Evolutionary conservation across 202 grass and related monocot species (phyloP).

Genomic region (Carex sylvatica): DNA sequence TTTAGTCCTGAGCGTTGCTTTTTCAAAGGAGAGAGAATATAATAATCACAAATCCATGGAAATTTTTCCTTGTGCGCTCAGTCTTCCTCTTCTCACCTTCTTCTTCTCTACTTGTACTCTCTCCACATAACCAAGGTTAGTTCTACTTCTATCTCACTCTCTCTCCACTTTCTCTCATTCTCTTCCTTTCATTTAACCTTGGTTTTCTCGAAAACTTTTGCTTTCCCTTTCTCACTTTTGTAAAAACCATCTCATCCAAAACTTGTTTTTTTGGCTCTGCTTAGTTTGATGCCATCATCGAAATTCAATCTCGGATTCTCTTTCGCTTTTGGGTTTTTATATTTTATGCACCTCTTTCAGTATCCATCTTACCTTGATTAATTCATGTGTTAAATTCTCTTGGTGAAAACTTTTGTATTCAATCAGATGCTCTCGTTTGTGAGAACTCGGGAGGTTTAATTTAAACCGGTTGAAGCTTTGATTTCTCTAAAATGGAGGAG

Average conservation of each 20-base stretch:
- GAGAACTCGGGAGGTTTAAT: constrained; percentile 19
- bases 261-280: constrained; percentile 12
- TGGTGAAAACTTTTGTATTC: not conserved
- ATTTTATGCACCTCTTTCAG: constrained; percentile 34
- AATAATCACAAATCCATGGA: constrained; percentile 14
- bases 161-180: not conserved
- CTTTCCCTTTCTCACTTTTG: constrained; percentile 13
- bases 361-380: not conserved
- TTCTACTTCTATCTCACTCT: not conserved
- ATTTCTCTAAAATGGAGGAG: constrained; percentile 52
- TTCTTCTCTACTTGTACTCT: not conserved
- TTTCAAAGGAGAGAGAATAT: constrained; percentile 28
- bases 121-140: not conserved
- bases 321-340: not conserved
- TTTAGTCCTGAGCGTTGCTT: constrained; percentile 22
- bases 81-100: constrained; percentile 25
- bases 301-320: constrained; percentile 28
- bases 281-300: constrained; percentile 13
- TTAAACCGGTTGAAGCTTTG: constrained; percentile 26
- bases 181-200: not conserved
- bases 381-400: constrained; percentile 10
- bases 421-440: constrained; percentile 38
- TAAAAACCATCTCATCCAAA: constrained; percentile 3
- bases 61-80: constrained; percentile 12
- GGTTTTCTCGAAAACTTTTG: constrained; percentile 1